Evolutionary conservation across 352 stramenopile species (phyloP).

Genomic region (Peronosclerospora sorghi): DNA sequence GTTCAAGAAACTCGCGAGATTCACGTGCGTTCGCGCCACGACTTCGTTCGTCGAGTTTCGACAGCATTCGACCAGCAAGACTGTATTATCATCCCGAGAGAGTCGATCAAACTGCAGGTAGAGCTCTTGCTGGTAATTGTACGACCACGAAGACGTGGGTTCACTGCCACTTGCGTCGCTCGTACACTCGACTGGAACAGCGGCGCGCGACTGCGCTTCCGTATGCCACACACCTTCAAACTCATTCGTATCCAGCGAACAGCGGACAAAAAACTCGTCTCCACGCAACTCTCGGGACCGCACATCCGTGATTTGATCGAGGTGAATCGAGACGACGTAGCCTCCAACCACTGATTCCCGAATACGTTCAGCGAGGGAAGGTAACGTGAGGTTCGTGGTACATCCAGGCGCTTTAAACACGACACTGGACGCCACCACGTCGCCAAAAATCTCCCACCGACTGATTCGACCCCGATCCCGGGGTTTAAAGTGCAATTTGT

Average conservation of each 20-base stretch:
- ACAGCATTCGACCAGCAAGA: conserved; percentile 76
- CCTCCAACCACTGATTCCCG: conserved; percentile 75
- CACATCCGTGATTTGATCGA: conserved; percentile 59
- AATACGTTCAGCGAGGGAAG: conserved; percentile 69
- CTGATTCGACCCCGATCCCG: conserved; percentile 25
- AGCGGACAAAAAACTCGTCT: conserved; percentile 75
- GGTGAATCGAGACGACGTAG: conserved; percentile 63
- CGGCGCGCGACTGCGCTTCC: conserved; percentile 55
- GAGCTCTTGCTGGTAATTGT: conserved; percentile 71
- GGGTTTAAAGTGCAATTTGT: conserved; percentile 79
- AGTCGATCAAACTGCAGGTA: conserved; percentile 78
- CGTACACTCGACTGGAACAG: conserved; percentile 25
- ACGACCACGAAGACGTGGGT: conserved; percentile 26
- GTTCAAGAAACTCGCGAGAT: conserved; percentile 76
- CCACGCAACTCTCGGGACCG: conserved; percentile 40
- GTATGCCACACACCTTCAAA: conserved; percentile 80
- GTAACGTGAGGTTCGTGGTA: conserved; percentile 70
- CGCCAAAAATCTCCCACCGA: conserved; percentile 80
- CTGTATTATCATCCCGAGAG: conserved; percentile 77
- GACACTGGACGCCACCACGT: conserved; percentile 77
- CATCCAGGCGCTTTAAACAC: conserved; percentile 72
- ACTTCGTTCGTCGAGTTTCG: conserved; percentile 61
- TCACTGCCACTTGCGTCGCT: conserved; percentile 10
- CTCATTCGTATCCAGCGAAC: conserved; percentile 74
- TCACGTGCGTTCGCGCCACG: conserved; percentile 71